phyloP scores from a whole-genome alignment of 1,284 basidiomycete species.

The Cerioporus squamosus region DNA sequence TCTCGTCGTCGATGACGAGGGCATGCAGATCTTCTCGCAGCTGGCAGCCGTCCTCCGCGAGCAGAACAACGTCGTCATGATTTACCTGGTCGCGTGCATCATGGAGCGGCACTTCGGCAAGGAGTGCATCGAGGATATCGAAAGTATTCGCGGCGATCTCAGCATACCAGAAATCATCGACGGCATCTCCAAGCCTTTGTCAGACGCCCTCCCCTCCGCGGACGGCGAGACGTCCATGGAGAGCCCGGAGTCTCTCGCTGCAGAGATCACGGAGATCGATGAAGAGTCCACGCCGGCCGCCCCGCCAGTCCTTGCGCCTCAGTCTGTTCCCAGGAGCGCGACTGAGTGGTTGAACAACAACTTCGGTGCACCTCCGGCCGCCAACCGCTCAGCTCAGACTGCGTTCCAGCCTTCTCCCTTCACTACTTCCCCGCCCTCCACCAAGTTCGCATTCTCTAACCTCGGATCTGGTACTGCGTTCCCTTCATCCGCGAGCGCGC shows the following conservation, averaged over 20 bases:
- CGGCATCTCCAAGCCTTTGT: slow-evolving; percentile 51
- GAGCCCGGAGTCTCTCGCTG: slow-evolving; percentile 7
- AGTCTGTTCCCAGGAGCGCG: slow-evolving; percentile 31
- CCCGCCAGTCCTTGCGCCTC: slow-evolving; percentile 1
- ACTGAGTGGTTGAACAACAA: slow-evolving; percentile 46
- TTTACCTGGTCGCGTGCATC: slow-evolving; percentile 77
- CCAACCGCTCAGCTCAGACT: not conserved
- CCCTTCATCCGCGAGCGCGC: slow-evolving; percentile 5
- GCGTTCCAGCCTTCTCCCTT: not conserved
- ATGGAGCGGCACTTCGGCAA: slow-evolving; percentile 73
- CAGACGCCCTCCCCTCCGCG: not conserved
- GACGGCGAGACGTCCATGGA: slow-evolving; percentile 2
- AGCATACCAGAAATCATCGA: slow-evolving; percentile 80
- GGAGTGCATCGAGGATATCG: slow-evolving; percentile 77
- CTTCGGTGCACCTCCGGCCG: slow-evolving; percentile 29
- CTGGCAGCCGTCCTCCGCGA: slow-evolving; percentile 58
- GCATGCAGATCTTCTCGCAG: slow-evolving; percentile 70
- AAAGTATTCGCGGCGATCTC: slow-evolving; percentile 66
- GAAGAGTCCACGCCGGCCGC: slow-evolving; percentile 17
- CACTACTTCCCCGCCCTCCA: slow-evolving; percentile 1
- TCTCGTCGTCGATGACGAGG: slow-evolving; percentile 63
- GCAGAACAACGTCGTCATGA: slow-evolving; percentile 67
- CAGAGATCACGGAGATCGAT: slow-evolving; percentile 20
- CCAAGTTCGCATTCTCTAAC: slow-evolving; percentile 19
- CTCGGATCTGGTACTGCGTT: slow-evolving; percentile 9